Evolutionary conservation across 345 rosid species (phyloP), one percentile per base, ranked within the genome.

Genomic region (Bretschneidera sinensis): DNA sequence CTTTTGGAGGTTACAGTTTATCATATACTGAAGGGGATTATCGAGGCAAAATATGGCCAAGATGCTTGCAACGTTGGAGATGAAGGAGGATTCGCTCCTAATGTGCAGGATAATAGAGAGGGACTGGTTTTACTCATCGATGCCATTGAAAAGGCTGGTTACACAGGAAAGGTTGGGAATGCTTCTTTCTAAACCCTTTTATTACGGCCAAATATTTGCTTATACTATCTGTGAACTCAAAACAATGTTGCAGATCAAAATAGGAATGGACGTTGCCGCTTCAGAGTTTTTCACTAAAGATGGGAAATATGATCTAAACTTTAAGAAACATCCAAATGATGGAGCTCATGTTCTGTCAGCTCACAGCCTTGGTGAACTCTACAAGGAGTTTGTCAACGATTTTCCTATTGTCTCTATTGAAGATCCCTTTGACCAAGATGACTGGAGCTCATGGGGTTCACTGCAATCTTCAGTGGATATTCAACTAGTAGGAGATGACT

Each of bases 31-130:
- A 91, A 91, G 81, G 92, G 92, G 59, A 90, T 90, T 61, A 90
- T 90, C 74, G 86, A 86, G 78, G 71, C 73, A 21, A 94, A 91
- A 75, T 94, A 94, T 50, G 99, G 97, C 50, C 99, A 91, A 67
- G 97, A 90, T 81, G 99, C 97, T 62, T 94, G 99, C 85, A 94
- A 91, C 76, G 99, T 94, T 14, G 97, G 99, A 55, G 99, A 91
- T 62, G 99, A 94, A 78, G 99, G 99, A 16, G 97, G 96, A 9
- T 94, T 94, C 78, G 99, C 99, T 64, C 97, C 97, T 1, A 94
- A 83, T 72, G 99, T 94, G 54, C 97, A 91, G 84, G 99, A 94
- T 69, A 94, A 94, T 63, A 86, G 97, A 60, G 96, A 94, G 75
- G 99, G 99, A 49, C 71, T 94, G 8, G 92, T 90, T 80, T 79